These are phyloP conservation scores for Calonectria pauciramosa DNA, from an alignment of 2,329 filamentous ascomycete genomes.

Conservation along the genomic window DNA sequence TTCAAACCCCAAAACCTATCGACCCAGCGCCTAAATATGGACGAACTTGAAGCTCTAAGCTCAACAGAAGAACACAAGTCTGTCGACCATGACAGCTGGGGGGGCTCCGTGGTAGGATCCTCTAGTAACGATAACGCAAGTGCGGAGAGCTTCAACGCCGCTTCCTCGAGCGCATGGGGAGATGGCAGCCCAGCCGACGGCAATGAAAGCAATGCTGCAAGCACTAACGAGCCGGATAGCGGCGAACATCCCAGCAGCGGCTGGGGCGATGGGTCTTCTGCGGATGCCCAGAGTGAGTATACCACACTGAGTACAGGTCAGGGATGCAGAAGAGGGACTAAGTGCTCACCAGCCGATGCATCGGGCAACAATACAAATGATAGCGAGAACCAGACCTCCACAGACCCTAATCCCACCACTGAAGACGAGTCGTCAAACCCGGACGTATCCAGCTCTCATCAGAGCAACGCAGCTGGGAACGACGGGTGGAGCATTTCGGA, in stretches of 20 bases:
- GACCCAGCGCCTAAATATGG: background rate
- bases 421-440: constrained; percentile 12
- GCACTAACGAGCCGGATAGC: background rate
- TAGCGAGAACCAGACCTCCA: constrained; percentile 21
- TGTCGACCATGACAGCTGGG: constrained; percentile 11
- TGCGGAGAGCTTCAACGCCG: background rate
- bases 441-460: background rate
- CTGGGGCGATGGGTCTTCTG: background rate
- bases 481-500: constrained; percentile 52
- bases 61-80: background rate
- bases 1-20: background rate
- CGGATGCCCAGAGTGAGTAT: background rate
- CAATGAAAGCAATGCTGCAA: background rate
- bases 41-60: background rate
- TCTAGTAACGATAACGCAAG: background rate
- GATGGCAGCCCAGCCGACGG: background rate
- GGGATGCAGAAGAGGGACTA: background rate
- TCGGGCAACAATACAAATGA: constrained; percentile 1
- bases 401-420: background rate
- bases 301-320: background rate
- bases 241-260: background rate
- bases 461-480: constrained; percentile 6
- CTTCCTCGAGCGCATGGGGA: background rate
- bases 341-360: constrained; percentile 16
- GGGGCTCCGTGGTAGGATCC: background rate